Conservation (phyloP, 2,329 filamentous ascomycete species). For the Pezicula radicicola region DNA sequence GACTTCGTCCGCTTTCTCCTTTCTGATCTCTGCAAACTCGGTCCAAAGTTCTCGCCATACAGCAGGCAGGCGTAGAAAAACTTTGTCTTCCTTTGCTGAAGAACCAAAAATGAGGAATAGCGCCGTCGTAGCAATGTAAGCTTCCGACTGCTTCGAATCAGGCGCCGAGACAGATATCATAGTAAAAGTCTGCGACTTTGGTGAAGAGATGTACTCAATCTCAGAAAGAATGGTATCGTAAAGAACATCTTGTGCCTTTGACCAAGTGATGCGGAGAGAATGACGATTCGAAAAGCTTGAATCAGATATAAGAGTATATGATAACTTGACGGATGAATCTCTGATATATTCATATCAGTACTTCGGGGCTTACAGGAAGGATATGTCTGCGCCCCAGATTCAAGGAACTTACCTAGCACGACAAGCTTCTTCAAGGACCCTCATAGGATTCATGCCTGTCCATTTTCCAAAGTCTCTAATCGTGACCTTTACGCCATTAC, state of each 20-base stretch:
- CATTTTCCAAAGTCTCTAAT: slow-evolving; percentile 84
- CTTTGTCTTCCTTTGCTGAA: slow-evolving; percentile 83
- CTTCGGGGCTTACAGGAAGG: not conserved
- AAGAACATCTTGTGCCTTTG: slow-evolving; percentile 61
- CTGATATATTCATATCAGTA: slow-evolving; percentile 36
- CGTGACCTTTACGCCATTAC: slow-evolving; percentile 52
- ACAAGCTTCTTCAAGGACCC: slow-evolving; percentile 83
- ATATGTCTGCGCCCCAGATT: too few species aligned
- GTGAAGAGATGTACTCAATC: slow-evolving; percentile 29
- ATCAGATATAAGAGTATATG: slow-evolving; percentile 68
- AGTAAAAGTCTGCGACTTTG: slow-evolving; percentile 60
- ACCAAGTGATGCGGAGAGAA: slow-evolving; percentile 73
- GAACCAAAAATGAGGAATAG: slow-evolving; percentile 78
- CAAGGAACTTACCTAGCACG: slow-evolving; percentile 60
- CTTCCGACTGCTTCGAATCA: slow-evolving; percentile 78
- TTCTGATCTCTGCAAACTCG: slow-evolving; percentile 71
- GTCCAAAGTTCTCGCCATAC: slow-evolving; percentile 84
- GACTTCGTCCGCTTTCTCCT: slow-evolving; percentile 63
- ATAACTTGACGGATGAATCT: slow-evolving; percentile 66
- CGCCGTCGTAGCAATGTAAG: slow-evolving; percentile 76
- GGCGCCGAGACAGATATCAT: slow-evolving; percentile 75
- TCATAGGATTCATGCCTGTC: slow-evolving; percentile 71
- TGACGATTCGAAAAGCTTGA: slow-evolving; percentile 75
- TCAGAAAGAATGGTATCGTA: slow-evolving; percentile 30
- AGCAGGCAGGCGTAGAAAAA: slow-evolving; percentile 72